A percentile compares a stretch with the other conserved stretches of the same genome.
phyloP scores from a whole-genome alignment of 2,329 filamentous ascomycete species.

The Calonectria pseudoreteaudii region DNA sequence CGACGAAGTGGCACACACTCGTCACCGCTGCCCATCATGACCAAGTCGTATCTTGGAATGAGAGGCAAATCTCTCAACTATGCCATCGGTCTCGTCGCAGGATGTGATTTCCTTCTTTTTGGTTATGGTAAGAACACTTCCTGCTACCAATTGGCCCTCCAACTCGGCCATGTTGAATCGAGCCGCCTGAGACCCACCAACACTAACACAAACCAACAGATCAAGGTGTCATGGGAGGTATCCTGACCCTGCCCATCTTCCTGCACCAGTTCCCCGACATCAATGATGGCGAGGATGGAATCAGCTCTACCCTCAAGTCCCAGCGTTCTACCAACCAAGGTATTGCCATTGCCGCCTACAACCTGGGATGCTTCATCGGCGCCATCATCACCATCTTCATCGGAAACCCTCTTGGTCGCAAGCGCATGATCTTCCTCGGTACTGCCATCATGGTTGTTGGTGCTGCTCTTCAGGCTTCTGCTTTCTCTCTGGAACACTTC shows the following conservation, averaged over 20 bases:
- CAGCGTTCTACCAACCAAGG: constrained; percentile 64
- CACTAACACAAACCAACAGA: constrained; percentile 57
- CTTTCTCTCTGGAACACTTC: constrained; percentile 65
- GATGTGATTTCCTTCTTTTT: constrained; percentile 76
- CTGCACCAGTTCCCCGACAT: constrained; percentile 67
- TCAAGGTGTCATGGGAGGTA: constrained; percentile 80
- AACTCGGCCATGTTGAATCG: neutral
- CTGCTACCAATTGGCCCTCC: neutral
- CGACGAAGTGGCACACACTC: constrained; percentile 5
- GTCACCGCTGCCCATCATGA: constrained; percentile 37
- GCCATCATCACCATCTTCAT: constrained; percentile 75
- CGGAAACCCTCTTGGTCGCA: constrained; percentile 71
- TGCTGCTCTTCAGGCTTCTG: constrained; percentile 68
- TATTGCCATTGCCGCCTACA: constrained; percentile 67
- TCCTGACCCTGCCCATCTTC: constrained; percentile 75
- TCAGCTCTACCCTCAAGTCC: constrained; percentile 48
- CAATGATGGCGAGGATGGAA: constrained; percentile 56
- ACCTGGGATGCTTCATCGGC: constrained; percentile 72
- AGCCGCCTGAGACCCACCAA: neutral
- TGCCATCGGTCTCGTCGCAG: constrained; percentile 78
- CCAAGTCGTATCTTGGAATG: constrained; percentile 70
- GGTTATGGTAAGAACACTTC: constrained; percentile 60
- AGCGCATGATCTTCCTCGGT: constrained; percentile 69
- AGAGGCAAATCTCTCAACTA: constrained; percentile 74
- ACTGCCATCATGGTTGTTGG: constrained; percentile 69